Conservation (phyloP, 495 filamentous ascomycete genomes). For the Talaromyces thailandensis region DNA sequence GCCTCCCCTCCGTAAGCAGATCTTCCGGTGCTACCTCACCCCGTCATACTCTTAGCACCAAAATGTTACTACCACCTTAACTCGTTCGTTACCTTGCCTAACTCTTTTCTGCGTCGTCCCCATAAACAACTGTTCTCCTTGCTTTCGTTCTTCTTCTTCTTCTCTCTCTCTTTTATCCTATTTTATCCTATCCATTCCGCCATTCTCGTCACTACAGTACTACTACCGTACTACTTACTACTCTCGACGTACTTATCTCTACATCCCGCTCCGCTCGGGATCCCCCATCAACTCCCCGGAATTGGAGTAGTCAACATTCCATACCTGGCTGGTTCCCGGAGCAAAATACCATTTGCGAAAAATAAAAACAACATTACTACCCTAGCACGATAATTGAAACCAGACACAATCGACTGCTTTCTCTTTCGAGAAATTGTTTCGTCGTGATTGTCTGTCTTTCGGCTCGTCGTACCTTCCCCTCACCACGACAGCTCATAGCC, state of each 20-base stretch:
- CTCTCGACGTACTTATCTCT: neutral
- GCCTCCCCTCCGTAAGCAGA: neutral
- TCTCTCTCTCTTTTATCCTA: slow-evolving; percentile 5
- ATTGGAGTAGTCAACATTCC: neutral
- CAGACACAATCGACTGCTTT: neutral
- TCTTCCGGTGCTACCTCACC: slow-evolving; percentile 3
- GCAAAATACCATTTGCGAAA: neutral
- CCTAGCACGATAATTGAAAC: neutral
- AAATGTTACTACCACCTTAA: neutral
- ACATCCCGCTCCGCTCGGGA: neutral
- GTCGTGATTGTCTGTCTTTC: neutral
- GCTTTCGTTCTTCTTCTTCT: slow-evolving; percentile 1
- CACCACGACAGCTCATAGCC: neutral
- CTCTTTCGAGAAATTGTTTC: neutral
- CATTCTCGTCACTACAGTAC: neutral
- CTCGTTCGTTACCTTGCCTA: slow-evolving; percentile 4
- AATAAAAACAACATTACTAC: neutral
- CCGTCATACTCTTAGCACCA: neutral
- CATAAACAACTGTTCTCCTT: slow-evolving; percentile 3
- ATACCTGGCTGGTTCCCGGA: slow-evolving; percentile 1
- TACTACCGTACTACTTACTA: neutral
- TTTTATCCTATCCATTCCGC: slow-evolving; percentile 5
- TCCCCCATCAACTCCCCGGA: neutral
- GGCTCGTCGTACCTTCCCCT: neutral
- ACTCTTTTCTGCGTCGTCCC: slow-evolving; percentile 1